phyloP scores from a whole-genome alignment of 1,284 basidiomycete genomes.

The Lentinus polychrous region DNA sequence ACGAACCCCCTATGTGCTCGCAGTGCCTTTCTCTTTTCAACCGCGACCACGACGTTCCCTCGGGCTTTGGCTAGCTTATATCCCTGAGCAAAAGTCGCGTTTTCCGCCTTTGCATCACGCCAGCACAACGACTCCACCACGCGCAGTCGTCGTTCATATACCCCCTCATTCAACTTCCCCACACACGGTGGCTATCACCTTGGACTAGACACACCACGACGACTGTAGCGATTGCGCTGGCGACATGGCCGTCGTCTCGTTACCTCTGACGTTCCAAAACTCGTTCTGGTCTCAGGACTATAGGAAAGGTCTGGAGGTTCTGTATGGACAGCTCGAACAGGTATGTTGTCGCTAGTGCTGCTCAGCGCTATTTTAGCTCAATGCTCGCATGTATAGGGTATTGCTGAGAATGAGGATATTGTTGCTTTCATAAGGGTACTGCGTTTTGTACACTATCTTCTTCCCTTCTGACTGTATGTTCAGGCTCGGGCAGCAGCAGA shows the following conservation, averaged over 20 bases:
- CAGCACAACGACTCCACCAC: constrained; percentile 7
- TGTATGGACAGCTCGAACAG: constrained; percentile 75
- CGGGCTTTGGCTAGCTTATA: no score
- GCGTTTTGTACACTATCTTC: constrained; percentile 18
- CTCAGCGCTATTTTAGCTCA: not conserved
- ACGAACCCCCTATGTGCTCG: not conserved
- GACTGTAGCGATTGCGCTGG: not conserved
- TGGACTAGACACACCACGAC: not conserved
- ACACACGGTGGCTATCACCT: not conserved
- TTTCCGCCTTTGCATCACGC: constrained; percentile 3
- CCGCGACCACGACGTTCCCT: not conserved
- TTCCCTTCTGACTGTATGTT: constrained; percentile 6
- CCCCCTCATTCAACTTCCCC: not conserved
- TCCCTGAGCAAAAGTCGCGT: no score
- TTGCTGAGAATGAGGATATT: constrained; percentile 76
- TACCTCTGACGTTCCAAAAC: constrained; percentile 81
- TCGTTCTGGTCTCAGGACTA: constrained; percentile 93
- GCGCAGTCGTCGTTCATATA: not conserved
- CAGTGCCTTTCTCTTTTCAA: not conserved
- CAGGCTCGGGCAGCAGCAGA: constrained; percentile 66
- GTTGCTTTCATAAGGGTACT: constrained; percentile 71
- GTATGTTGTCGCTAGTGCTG: constrained; percentile 30
- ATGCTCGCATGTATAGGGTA: constrained; percentile 40
- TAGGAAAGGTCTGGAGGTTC: constrained; percentile 69
- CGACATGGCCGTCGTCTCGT: constrained; percentile 75